phyloP scores from a whole-genome alignment of 2,329 filamentous ascomycete genomes.

The Colletotrichum godetiae region DNA sequence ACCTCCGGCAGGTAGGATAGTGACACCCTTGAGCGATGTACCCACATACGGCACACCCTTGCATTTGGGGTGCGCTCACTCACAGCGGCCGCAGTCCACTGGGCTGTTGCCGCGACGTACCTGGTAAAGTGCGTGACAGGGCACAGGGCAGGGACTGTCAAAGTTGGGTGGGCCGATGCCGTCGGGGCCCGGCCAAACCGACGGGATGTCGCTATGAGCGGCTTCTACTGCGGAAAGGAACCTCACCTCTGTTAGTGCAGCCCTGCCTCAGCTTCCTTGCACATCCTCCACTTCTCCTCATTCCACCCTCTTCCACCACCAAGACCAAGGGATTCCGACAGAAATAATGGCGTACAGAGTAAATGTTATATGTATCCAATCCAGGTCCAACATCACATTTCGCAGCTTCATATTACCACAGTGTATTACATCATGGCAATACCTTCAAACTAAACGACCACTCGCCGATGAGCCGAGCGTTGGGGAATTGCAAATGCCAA shows the following conservation, averaged over 20 bases:
- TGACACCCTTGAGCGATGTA: conserved; percentile 10
- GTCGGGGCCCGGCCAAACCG: neutral
- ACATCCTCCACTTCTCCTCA: neutral
- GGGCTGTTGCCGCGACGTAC: conserved; percentile 20
- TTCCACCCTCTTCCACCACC: conserved; percentile 24
- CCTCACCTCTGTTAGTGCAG: neutral
- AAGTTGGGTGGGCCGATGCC: conserved; percentile 2
- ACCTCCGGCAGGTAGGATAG: conserved; percentile 14
- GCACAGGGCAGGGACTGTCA: neutral
- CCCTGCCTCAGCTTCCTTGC: neutral
- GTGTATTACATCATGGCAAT: neutral
- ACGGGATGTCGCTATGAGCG: neutral
- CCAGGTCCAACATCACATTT: neutral
- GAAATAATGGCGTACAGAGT: neutral
- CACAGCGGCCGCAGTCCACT: conserved; percentile 29
- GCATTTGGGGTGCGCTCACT: conserved; percentile 12
- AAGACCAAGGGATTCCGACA: conserved; percentile 10
- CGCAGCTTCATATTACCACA: conserved; percentile 6
- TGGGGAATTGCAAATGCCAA: neutral
- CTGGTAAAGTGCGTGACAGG: neutral
- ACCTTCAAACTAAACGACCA: neutral
- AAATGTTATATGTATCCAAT: neutral
- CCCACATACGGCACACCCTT: conserved; percentile 24
- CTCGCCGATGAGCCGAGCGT: neutral
- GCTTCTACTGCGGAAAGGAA: neutral